These are phyloP conservation scores for Pythium phragmiticola DNA, from an alignment of 352 stramenopile species.

Conservation along the genomic window DNA sequence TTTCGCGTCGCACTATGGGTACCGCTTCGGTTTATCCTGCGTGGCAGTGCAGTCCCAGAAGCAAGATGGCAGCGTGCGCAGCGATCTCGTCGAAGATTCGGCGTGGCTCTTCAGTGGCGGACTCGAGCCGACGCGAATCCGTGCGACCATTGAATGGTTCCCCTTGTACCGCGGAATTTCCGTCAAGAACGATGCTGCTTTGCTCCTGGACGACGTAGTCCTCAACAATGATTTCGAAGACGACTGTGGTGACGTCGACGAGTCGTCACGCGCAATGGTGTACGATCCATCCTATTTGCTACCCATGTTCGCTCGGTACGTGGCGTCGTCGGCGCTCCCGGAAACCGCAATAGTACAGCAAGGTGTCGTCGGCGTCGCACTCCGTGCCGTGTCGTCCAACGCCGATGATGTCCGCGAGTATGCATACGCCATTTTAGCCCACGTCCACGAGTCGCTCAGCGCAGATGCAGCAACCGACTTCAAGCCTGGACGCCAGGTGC, in stretches of 20 bases:
- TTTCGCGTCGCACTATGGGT: conserved; percentile 49
- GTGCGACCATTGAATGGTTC: conserved; percentile 70
- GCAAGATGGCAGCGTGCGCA: conserved; percentile 25
- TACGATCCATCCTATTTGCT: conserved; percentile 82
- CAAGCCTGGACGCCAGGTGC: conserved; percentile 71
- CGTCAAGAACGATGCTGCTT: conserved; percentile 29
- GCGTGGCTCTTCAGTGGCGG: conserved; percentile 64
- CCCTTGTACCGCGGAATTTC: conserved; percentile 41
- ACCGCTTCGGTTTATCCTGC: conserved; percentile 65
- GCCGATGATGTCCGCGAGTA: conserved; percentile 53
- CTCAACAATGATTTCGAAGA: conserved; percentile 19
- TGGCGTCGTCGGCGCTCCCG: conserved; percentile 66
- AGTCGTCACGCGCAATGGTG: conserved; percentile 16
- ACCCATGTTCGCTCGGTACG: conserved; percentile 73
- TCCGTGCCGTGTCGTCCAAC: conserved; percentile 73
- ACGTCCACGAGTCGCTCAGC: conserved; percentile 70
- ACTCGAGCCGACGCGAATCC: conserved; percentile 60
- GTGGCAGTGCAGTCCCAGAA: conserved; percentile 25
- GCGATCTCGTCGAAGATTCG: conserved; percentile 63
- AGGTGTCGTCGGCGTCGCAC: conserved; percentile 61
- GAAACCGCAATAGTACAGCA: conserved; percentile 64
- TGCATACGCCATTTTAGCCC: conserved; percentile 72
- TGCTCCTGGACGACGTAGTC: conserved; percentile 24
- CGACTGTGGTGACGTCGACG: conserved; percentile 17
- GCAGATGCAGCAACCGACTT: conserved; percentile 56